Conservation (phyloP, 2,329 filamentous ascomycete species). For the Trichoderma koningiopsis region DNA sequence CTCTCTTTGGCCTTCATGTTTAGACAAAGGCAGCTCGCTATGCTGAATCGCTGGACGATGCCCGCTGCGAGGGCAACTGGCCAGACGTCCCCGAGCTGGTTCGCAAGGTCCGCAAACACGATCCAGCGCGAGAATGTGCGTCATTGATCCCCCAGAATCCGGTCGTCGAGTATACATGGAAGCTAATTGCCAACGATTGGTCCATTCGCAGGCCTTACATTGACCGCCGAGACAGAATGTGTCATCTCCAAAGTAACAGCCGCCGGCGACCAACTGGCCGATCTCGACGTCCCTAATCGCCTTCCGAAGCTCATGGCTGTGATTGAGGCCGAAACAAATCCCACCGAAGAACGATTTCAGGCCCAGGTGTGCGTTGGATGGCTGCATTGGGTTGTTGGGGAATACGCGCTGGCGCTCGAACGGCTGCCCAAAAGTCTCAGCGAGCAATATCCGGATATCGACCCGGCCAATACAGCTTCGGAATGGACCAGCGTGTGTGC, state of each 20-base stretch:
- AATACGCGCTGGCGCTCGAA: constrained; percentile 63
- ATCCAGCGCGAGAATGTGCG: constrained; percentile 81
- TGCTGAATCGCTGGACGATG: constrained; percentile 78
- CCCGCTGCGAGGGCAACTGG: constrained; percentile 88
- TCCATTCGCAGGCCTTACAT: constrained; percentile 59
- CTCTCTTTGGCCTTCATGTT: constrained; percentile 21
- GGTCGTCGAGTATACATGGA: not conserved
- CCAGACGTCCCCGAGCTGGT: constrained; percentile 82
- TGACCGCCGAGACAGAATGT: constrained; percentile 70
- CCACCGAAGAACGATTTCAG: constrained; percentile 68
- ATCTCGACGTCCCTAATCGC: constrained; percentile 49
- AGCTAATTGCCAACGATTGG: constrained; percentile 13
- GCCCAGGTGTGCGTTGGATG: constrained; percentile 82
- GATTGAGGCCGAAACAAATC: constrained; percentile 59
- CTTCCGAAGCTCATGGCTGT: constrained; percentile 56
- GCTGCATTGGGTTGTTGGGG: constrained; percentile 77
- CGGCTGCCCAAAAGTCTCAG: constrained; percentile 66
- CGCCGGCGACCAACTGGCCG: constrained; percentile 45
- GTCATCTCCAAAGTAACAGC: constrained; percentile 60
- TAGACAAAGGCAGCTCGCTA: constrained; percentile 80
- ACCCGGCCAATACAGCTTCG: constrained; percentile 56
- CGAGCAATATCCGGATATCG: constrained; percentile 54
- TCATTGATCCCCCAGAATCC: constrained; percentile 29
- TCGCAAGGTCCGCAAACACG: constrained; percentile 93
- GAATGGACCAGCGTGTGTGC: constrained; percentile 84